A percentile compares a stretch with the other conserved stretches of the same genome.
These are phyloP conservation scores for Xylaria venustula DNA, from an alignment of 495 filamentous ascomycete species.

Conservation along the genomic window DNA sequence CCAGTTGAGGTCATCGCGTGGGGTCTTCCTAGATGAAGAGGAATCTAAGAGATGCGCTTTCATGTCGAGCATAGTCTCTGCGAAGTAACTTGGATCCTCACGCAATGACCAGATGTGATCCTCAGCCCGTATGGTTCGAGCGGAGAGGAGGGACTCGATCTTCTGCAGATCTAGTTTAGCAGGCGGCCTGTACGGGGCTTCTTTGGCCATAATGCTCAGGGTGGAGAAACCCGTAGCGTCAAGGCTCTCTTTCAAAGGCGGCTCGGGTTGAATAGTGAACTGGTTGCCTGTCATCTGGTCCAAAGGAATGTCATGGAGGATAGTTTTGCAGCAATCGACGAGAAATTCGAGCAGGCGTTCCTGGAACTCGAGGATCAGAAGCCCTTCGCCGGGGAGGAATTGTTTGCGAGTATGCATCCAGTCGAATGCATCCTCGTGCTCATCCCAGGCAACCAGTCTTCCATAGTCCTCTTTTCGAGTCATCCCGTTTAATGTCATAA, in stretches of 20 bases:
- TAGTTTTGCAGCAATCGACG: conserved; percentile 36
- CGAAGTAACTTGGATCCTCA: conserved; percentile 58
- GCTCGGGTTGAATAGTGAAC: conserved; percentile 35
- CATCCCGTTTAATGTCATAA: conserved; percentile 47
- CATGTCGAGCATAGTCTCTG: conserved; percentile 32
- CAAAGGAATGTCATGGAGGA: conserved; percentile 44
- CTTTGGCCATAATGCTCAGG: conserved; percentile 35
- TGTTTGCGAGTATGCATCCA: conserved; percentile 27
- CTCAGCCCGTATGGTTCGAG: conserved; percentile 39
- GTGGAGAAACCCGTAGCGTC: conserved; percentile 16
- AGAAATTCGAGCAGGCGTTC: conserved; percentile 47
- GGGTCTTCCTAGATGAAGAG: conserved; percentile 27
- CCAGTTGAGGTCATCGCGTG: conserved; percentile 7
- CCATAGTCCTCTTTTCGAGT: conserved; percentile 43
- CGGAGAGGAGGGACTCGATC: conserved; percentile 40
- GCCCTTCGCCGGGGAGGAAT: conserved; percentile 42
- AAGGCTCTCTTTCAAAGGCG: conserved; percentile 29
- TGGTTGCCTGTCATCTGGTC: conserved; percentile 15
- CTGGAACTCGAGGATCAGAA: conserved; percentile 50
- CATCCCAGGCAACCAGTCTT: conserved; percentile 40
- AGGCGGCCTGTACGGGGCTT: conserved; percentile 51
- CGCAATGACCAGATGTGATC: conserved; percentile 56
- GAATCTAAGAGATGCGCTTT: conserved; percentile 46
- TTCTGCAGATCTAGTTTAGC: conserved; percentile 41
- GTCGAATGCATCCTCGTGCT: conserved; percentile 37